Conservation (phyloP, 169 alveolate species). For the Cryptosporidium baileyi region DNA sequence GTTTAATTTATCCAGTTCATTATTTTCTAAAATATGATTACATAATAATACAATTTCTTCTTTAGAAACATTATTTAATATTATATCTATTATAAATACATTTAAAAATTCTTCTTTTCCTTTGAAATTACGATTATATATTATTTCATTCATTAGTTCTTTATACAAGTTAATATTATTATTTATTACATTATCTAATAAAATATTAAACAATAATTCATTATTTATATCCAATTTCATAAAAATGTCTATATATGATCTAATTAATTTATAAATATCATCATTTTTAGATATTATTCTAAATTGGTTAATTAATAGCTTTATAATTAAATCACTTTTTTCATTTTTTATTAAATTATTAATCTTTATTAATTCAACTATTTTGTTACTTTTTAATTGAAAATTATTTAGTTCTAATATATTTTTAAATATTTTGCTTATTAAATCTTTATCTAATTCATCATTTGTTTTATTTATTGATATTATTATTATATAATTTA, state of each 20-base stretch:
- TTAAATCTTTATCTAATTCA: neutral
- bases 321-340: too few species aligned
- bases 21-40: neutral
- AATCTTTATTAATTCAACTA: too few species aligned
- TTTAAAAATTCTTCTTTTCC: too few species aligned
- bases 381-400: neutral
- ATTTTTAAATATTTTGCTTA: neutral
- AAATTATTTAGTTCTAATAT: neutral
- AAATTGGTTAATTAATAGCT: too few species aligned
- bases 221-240: neutral
- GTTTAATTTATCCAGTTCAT: neutral
- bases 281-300: too few species aligned
- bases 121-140: too few species aligned
- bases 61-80: neutral
- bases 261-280: neutral
- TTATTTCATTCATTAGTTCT: too few species aligned
- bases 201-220: neutral
- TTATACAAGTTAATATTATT: neutral
- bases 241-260: conserved; percentile 11
- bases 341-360: too few species aligned
- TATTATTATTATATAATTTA: neutral
- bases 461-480: neutral
- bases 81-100: neutral
- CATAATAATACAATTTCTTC: neutral
- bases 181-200: neutral